Base-by-base conservation (phyloP, 1,284 basidiomycete species). In the Tetrapyrgos nigripes region DNA sequence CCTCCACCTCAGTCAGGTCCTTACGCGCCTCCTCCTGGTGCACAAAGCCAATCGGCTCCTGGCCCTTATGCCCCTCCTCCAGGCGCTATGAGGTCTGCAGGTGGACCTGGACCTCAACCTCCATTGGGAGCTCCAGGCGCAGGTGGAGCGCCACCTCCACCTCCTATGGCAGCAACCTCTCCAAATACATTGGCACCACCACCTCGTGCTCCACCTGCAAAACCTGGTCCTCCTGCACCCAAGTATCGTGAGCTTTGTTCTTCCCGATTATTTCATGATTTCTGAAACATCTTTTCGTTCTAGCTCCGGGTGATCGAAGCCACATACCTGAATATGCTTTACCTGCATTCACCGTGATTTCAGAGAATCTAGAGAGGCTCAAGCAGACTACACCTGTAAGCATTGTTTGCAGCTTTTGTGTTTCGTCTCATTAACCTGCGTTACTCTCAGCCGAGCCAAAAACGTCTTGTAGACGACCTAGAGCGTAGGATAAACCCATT, bases 261-360 rank as follows among this genome's bases (percentile, higher is more conserved):
- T 23, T 33, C 49, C n/a, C 19, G 14, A 51, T 3, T 13, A 17
- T 23, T 35, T 53, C 9, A 24, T 51, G 53, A 8, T 50, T 45
- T 21, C 35, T 29, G 48, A 33, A 24, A 45, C 21, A 26, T 56
- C 58, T 50, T 52, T 17, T 64, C 58, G 31, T 33, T 58, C 9
- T 68, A 96, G 94, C 96, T 29, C 82, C 89, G 44, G 96, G 96
- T 58, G 96, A 98, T 73, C 85, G 96, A 33, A 88, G 85, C 28
- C 97, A 98, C 75, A 97, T 98, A 59, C 90, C 96, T 3, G 87
- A 89, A 9, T 76, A 81, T 37, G 82, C 86, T 43, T 77, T 80
- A 64, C 87, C 90, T 1, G 87, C 93, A 53, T 93, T 84, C 66
- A 80, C 85, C 49, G 79, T 88, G n/a, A 77, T 95, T 40, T 81